Evolutionary conservation across 2,329 filamentous ascomycete species (phyloP).

Genomic region (Dactylellina cionopaga): DNA sequence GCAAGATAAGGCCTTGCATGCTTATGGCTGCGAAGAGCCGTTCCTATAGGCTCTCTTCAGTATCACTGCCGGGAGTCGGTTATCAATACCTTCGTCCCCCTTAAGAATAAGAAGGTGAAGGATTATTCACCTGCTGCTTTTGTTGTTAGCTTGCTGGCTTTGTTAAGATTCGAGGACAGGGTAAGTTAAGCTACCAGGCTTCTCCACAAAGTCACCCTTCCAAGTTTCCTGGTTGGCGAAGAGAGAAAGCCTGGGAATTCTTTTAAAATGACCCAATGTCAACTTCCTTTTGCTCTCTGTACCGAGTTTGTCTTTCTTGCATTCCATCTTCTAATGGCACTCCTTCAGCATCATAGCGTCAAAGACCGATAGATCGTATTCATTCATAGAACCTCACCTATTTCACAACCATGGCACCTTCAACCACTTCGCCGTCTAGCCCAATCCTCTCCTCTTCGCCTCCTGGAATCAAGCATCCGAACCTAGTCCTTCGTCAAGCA

Average conservation of each 20-base stretch:
- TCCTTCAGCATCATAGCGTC: constrained; percentile 1
- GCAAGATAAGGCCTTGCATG: constrained; percentile 42
- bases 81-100: constrained; percentile 36
- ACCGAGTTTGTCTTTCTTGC: neutral
- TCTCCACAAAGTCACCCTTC: constrained; percentile 40
- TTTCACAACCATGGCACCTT: constrained; percentile 42
- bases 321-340: constrained; percentile 16
- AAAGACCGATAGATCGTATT: no score
- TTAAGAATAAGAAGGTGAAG: constrained; percentile 42
- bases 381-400: neutral
- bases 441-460: constrained; percentile 41
- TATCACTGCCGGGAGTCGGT: constrained; percentile 24
- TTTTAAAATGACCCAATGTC: constrained; percentile 21
- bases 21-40: constrained; percentile 19
- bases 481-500: constrained; percentile 67
- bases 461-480: constrained; percentile 31
- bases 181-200: constrained; percentile 43
- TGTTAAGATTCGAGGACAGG: constrained; percentile 32
- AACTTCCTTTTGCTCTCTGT: neutral
- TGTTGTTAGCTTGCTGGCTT: constrained; percentile 33
- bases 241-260: constrained; percentile 23
- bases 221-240: constrained; percentile 47
- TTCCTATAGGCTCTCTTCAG: constrained; percentile 4
- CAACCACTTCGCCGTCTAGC: constrained; percentile 41
- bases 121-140: constrained; percentile 49